phyloP scores from a whole-genome alignment of 1,284 basidiomycete species.

The Pseudozyma pruni region DNA sequence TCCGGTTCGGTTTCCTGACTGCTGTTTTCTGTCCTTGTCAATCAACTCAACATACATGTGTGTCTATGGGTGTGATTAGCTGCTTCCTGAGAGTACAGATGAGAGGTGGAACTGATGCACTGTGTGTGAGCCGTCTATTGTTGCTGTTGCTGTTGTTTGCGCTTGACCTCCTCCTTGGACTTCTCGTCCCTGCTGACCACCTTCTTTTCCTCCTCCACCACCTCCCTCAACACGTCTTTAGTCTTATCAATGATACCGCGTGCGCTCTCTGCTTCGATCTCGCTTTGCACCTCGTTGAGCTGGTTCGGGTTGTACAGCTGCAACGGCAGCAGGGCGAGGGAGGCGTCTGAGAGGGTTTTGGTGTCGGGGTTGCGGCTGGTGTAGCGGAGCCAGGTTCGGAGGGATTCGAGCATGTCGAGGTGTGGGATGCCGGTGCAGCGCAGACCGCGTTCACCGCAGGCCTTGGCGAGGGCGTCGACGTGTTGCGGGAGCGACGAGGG shows the following conservation, averaged over 20 bases:
- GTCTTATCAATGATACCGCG: slow-evolving; percentile 52
- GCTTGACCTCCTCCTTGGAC: slow-evolving; percentile 11
- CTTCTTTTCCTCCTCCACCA: slow-evolving; percentile 57
- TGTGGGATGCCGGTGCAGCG: slow-evolving; percentile 34
- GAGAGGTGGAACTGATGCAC: not conserved
- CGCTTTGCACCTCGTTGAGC: slow-evolving; percentile 24
- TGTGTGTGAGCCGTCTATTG: not conserved
- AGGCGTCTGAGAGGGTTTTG: slow-evolving; percentile 6
- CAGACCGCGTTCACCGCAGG: slow-evolving; percentile 56
- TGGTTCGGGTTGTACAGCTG: slow-evolving; percentile 44
- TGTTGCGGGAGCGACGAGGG: slow-evolving; percentile 24
- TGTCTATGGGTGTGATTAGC: slow-evolving; percentile 3
- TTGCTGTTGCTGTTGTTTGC: slow-evolving; percentile 27
- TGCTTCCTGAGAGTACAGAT: slow-evolving; percentile 1
- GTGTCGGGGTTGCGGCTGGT: slow-evolving; percentile 30
- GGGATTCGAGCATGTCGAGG: slow-evolving; percentile 33
- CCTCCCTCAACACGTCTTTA: slow-evolving; percentile 53
- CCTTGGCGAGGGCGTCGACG: slow-evolving; percentile 48
- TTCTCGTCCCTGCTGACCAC: slow-evolving; percentile 22
- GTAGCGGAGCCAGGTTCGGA: slow-evolving; percentile 35
- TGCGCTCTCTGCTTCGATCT: slow-evolving; percentile 23
- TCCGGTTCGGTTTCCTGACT: not conserved
- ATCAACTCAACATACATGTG: not conserved
- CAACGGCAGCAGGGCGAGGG: slow-evolving; percentile 41
- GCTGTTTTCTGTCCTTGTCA: not conserved